Evolutionary conservation across 1,284 basidiomycete species (phyloP).

Genomic region (Fomitopsis pinicola): DNA sequence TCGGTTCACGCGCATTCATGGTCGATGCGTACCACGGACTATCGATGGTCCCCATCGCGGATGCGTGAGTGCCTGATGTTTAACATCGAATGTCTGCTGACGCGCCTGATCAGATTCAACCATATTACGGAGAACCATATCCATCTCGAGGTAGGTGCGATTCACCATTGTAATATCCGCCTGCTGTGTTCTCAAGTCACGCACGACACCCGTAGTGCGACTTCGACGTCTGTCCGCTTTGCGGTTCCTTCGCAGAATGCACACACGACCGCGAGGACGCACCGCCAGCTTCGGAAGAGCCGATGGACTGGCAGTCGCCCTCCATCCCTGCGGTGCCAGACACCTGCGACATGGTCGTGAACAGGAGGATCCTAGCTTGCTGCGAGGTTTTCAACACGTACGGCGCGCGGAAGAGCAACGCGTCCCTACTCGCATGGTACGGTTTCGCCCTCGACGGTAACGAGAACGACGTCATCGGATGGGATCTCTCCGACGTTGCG

Average conservation of each 20-base stretch:
- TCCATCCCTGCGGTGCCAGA: constrained; percentile 14
- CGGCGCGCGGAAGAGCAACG: constrained; percentile 67
- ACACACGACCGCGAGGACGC: constrained; percentile 54
- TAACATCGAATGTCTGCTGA: not conserved
- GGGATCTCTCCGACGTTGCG: constrained; percentile 38
- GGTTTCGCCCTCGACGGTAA: constrained; percentile 69
- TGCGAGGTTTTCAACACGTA: constrained; percentile 86
- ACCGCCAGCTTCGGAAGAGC: not conserved
- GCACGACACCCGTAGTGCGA: constrained; percentile 51
- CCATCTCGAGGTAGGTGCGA: constrained; percentile 61
- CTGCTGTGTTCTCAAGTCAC: not conserved
- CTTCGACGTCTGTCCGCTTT: constrained; percentile 79
- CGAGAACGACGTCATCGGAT: constrained; percentile 52
- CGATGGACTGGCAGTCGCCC: not conserved
- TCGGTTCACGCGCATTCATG: constrained; percentile 84
- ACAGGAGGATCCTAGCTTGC: constrained; percentile 43
- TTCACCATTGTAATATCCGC: not conserved
- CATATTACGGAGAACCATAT: constrained; percentile 73
- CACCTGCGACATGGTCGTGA: constrained; percentile 65
- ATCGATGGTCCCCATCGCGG: constrained; percentile 87
- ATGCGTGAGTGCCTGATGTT: constrained; percentile 56
- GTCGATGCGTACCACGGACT: constrained; percentile 84
- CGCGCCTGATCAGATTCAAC: constrained; percentile 63
- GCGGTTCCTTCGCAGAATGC: constrained; percentile 75
- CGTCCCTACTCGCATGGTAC: constrained; percentile 68